These are phyloP conservation scores for Lactarius hengduanensis DNA, from an alignment of 768 basidiomycete genomes.

Conservation along the genomic window DNA sequence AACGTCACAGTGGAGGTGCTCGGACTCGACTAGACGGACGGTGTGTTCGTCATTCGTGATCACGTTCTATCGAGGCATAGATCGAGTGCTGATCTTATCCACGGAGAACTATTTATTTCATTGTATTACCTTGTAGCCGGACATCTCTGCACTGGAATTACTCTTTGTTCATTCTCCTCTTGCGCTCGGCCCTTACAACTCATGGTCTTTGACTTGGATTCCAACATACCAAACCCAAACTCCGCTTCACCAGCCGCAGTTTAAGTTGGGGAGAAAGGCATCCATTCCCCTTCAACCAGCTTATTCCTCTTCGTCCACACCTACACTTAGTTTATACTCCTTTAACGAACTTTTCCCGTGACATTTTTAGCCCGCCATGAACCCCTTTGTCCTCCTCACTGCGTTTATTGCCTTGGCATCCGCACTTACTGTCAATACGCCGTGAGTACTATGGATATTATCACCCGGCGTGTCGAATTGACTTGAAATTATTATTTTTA, in stretches of 20 bases:
- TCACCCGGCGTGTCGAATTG: background rate
- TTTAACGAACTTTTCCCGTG: conserved; percentile 14
- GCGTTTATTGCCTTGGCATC: conserved; percentile 36
- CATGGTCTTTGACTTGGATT: conserved; percentile 11
- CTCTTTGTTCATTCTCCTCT: background rate
- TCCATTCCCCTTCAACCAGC: conserved; percentile 14
- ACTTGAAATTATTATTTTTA: background rate
- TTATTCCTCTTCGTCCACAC: conserved; percentile 10
- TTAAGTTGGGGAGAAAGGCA: conserved; percentile 9
- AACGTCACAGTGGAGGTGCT: conserved; percentile 79
- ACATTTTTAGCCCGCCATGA: conserved; percentile 37
- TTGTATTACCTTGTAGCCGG: conserved; percentile 19
- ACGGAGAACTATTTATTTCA: background rate
- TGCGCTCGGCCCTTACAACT: background rate
- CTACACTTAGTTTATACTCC: conserved; percentile 14
- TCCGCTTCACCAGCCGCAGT: conserved; percentile 27
- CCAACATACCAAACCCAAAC: conserved; percentile 25
- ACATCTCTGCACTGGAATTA: background rate
- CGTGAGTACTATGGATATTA: conserved; percentile 45
- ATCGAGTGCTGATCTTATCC: conserved; percentile 8
- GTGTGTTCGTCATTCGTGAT: conserved; percentile 12
- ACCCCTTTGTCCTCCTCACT: conserved; percentile 35
- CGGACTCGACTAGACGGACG: conserved; percentile 12
- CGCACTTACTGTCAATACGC: conserved; percentile 60
- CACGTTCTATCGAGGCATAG: background rate